These are phyloP conservation scores for Asterionellopsis glacialis DNA, from an alignment of 108 stramenopile species.

Conservation along the genomic window DNA sequence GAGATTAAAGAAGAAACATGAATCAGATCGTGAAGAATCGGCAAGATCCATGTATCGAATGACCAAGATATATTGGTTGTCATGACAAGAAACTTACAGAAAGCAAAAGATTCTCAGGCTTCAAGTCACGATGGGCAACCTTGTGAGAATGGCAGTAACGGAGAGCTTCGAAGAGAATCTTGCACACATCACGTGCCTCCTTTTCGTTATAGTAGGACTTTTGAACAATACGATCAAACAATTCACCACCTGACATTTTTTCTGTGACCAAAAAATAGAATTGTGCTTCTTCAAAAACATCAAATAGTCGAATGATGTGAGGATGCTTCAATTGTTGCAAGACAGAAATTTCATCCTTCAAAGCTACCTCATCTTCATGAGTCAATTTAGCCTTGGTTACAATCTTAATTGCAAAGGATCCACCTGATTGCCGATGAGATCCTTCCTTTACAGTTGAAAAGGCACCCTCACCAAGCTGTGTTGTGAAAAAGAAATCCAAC, in stretches of 20 bases:
- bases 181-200: conserved; percentile 70
- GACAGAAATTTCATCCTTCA: conserved; percentile 75
- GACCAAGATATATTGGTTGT: too few relatives aligned
- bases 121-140: conserved; percentile 87
- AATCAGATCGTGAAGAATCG: too few relatives aligned
- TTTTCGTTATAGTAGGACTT: conserved; percentile 83
- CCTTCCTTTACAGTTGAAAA: conserved; percentile 76
- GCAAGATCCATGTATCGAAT: too few relatives aligned
- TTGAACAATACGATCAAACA: conserved; percentile 90
- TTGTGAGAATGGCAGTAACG: conserved; percentile 73
- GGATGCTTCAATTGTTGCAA: conserved; percentile 57
- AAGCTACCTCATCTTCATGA: conserved; percentile 72
- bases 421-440: conserved; percentile 27
- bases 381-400: conserved; percentile 79
- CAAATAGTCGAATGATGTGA: conserved; percentile 75
- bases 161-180: conserved; percentile 71
- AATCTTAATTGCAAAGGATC: conserved; percentile 82
- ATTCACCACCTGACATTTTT: conserved; percentile 84
- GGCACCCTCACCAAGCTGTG: conserved; percentile 76
- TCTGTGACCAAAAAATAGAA: conserved; percentile 91
- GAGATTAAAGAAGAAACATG: not conserved
- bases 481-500: not conserved
- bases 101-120: conserved; percentile 88
- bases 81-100: too few relatives aligned
- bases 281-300: conserved; percentile 84